Base-by-base conservation (phyloP, 768 basidiomycete genomes). In the Solioccasus polychromus region DNA sequence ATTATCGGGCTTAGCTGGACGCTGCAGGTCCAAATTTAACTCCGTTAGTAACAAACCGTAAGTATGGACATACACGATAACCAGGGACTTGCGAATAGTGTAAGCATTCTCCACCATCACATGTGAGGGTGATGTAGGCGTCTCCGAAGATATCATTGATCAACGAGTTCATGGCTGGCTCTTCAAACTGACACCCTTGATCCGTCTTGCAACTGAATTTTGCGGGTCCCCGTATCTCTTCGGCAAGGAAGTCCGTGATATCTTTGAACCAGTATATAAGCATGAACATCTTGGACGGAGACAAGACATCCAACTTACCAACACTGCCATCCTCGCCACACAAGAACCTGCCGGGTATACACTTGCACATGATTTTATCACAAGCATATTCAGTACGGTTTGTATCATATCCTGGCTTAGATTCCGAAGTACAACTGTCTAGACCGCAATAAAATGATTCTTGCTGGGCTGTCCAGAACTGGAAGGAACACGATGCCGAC, bases 371-470 rank as follows among this genome's bases (percentile, higher is more conserved):
- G 45, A 99, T 84, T 46, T 83, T 80, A 35, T 88, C 76, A 62
- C 96, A 99, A 1, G 71, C 71, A 64, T 96, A 96, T 8, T 72
- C 65, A 2, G 91, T 96, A 14, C 70, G 69, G 59, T 96, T 93
- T 20, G 70, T 68, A 44, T 84, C 78, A 60, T 81, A 85, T 7
- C 77, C 82, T 2, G 70, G 57, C 22, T 64, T 62, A 42, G 68
- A 45, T 6, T 62, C 60, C 6, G 80, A 80, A 3, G 59, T 63
- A 61, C 96, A 98, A 15, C 77, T 62, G 34, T 88, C 75, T 43
- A 99, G 75, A 9, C 80, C 80, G 67, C 96, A 99, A 68, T 96
- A 97, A 68, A 99, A 98, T 0, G 92, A 94, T 63, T 99, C 95
- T 45, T 92, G 78, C 56, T 88, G 75, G 6, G 87, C 92, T 8